These are phyloP conservation scores for Endotrypanum monterogeii DNA, from an alignment of 208 protist genomes.

Conservation along the genomic window DNA sequence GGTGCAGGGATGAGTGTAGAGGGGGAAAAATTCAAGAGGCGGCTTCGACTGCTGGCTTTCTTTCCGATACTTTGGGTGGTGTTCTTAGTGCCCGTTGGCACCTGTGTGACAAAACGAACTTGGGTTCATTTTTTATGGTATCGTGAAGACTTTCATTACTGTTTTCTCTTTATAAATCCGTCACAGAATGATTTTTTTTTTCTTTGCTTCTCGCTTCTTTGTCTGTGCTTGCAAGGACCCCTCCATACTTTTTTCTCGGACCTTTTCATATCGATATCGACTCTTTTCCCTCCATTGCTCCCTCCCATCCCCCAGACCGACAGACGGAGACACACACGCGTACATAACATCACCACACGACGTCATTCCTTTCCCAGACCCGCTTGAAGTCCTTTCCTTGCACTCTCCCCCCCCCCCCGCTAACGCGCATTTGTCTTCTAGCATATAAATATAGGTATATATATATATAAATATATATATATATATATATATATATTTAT, in stretches of 20 bases:
- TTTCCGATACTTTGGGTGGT: background rate
- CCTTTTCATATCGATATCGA: background rate
- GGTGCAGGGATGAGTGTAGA: no score
- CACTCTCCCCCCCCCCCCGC: no score
- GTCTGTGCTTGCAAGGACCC: background rate
- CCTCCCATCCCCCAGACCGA: background rate
- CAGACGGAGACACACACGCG: no score
- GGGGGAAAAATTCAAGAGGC: background rate
- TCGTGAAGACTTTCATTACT: background rate
- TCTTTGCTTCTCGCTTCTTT: background rate
- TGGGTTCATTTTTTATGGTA: background rate
- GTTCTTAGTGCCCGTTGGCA: background rate
- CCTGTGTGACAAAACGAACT: background rate
- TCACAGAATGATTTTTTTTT: background rate
- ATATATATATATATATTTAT: no score
- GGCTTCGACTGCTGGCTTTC: background rate
- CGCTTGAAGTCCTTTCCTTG: background rate
- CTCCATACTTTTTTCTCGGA: background rate
- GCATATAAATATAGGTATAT: no score
- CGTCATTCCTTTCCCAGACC: background rate
- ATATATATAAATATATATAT: no score
- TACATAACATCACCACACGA: no score
- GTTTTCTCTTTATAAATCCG: background rate
- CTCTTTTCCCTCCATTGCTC: background rate
- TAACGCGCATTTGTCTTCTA: no score